Evolutionary conservation across 1,284 basidiomycete species (phyloP).

Genomic region (Ceratobasidium sp.): DNA sequence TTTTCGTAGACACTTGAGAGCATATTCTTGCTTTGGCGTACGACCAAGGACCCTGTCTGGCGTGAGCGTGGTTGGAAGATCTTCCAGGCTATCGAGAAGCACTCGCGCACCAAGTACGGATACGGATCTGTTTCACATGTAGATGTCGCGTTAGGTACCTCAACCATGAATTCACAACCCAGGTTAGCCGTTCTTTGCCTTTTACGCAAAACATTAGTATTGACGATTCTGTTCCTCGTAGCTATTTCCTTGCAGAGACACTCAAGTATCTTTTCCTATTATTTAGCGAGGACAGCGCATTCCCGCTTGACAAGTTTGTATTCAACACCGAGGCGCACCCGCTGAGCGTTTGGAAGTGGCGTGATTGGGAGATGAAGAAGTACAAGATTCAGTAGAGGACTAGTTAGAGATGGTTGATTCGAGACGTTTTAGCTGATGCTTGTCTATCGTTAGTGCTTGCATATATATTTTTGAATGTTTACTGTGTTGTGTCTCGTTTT

Average conservation of each 20-base stretch:
- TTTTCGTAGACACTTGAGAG: conserved; percentile 70
- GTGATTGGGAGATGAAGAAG: conserved; percentile 58
- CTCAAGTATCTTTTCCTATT: conserved; percentile 62
- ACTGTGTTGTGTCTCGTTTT: no score
- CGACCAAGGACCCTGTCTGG: conserved; percentile 74
- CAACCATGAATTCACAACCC: conserved; percentile 68
- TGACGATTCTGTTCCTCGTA: conserved; percentile 48
- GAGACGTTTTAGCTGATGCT: neutral
- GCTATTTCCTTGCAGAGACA: conserved; percentile 76
- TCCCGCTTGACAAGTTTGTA: conserved; percentile 78
- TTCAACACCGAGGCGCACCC: conserved; percentile 90
- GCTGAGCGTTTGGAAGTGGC: conserved; percentile 78
- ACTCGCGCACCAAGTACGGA: conserved; percentile 64
- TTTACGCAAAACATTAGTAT: neutral
- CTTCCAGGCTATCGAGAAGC: conserved; percentile 73
- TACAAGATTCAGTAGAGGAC: conserved; percentile 46
- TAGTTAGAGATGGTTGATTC: neutral
- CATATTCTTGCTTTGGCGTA: conserved; percentile 75
- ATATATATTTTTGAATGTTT: neutral
- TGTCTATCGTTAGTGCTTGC: neutral
- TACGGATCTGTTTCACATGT: conserved; percentile 68
- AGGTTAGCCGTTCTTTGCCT: conserved; percentile 59
- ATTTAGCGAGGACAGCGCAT: conserved; percentile 55
- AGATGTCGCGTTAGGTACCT: conserved; percentile 49
- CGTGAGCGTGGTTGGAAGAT: conserved; percentile 80